Evolutionary conservation across 2,329 filamentous ascomycete genomes (phyloP).

Genomic region (Apiospora malaysiana): DNA sequence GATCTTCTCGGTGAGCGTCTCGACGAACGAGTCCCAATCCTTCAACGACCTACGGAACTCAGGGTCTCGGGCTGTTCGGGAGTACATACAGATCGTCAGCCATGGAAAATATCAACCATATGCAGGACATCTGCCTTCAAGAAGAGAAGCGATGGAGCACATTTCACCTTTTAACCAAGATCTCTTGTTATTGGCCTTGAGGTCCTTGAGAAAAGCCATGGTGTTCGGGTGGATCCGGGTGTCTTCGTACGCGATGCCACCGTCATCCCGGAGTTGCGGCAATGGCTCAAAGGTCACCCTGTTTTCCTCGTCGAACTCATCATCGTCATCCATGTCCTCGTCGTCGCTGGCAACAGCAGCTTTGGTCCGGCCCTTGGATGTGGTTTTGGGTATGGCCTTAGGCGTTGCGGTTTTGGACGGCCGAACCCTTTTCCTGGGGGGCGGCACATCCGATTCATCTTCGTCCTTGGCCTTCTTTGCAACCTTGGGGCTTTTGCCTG

Average conservation of each 20-base stretch:
- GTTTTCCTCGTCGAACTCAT: conserved; percentile 42
- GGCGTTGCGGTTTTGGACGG: conserved; percentile 17
- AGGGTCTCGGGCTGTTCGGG: conserved; percentile 70
- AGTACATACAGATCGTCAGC: conserved; percentile 21
- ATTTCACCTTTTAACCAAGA: conserved; percentile 62
- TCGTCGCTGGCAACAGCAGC: neutral
- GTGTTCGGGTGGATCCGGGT: conserved; percentile 63
- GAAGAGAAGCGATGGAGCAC: conserved; percentile 18
- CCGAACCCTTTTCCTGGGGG: conserved; percentile 23
- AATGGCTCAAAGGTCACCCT: conserved; percentile 49
- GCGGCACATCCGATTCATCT: neutral
- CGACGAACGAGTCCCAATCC: conserved; percentile 83
- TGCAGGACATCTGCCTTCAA: conserved; percentile 14
- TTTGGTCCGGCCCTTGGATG: conserved; percentile 1
- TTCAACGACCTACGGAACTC: conserved; percentile 80
- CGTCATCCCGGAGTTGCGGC: conserved; percentile 47
- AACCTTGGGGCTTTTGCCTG: conserved; percentile 10
- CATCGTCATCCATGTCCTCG: conserved; percentile 25
- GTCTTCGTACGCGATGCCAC: conserved; percentile 56
- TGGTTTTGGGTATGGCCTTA: neutral
- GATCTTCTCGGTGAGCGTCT: conserved; percentile 72
- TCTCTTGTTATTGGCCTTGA: conserved; percentile 65
- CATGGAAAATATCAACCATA: neutral
- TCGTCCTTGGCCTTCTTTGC: conserved; percentile 18
- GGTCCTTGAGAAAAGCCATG: conserved; percentile 60